Evolutionary conservation across 73 alveolate genomes (phyloP), one percentile per base, ranked within the genome.

Genomic region (Tetrahymena elliotti): DNA sequence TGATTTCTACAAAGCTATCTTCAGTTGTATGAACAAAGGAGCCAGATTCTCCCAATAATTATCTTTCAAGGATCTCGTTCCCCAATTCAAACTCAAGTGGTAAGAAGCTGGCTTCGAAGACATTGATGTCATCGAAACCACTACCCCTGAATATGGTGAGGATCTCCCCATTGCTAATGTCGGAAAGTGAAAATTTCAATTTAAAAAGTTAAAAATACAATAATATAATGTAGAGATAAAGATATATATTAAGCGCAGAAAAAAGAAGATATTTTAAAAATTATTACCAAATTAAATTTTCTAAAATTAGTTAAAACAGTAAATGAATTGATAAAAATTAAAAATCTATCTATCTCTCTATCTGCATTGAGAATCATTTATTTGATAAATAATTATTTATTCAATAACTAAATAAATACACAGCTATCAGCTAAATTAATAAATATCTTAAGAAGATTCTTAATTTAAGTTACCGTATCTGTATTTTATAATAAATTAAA

Each of bases 121-220:
- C 18, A 35, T 40, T 37, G 53, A 38, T 36, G 41, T 39, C 41
- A 36, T 40, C 12, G 15, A 40, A 83, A 83, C 95, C 1, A 93
- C 41, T 16, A 93, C 95, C 18, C 95, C 95, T 37, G 83, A 38
- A 40, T 93, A 93, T 22, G 95, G 95, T 93, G 95, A 83, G 33
- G 92, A 38, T 36, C 93, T 39, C 95, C 95, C 95, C 37, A 93
- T 93, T 11, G 95, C 95, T 36, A 68, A 68, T 68, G 88, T 68
- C 3, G 88, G 88, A 68, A 68, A 68, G 36, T 68, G 88, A 68
- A 31, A 68, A 68, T 2, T 54, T 1, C 35, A 54, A 54, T 13
- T n/a, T 54, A 18, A 1, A n/a, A 68, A 68, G 22, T 68, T 68
- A 68, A 27, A 68, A 47, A 68, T 24, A 27, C 15, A 40, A 15